Conservation (phyloP, 768 basidiomycete genomes). For the Mycena filopes region DNA sequence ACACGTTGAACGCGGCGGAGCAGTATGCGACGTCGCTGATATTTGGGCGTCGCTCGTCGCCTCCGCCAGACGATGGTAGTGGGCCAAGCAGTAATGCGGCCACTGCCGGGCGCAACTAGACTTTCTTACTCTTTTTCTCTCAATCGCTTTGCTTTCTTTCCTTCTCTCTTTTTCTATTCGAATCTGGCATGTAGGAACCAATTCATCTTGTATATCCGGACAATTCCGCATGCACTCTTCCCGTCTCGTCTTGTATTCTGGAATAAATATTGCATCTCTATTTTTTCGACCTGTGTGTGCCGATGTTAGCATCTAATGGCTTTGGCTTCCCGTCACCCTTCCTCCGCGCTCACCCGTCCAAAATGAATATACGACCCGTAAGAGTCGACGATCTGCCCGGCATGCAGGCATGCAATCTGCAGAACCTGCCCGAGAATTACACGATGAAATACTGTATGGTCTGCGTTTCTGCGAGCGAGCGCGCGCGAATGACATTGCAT, state of each 20-base stretch:
- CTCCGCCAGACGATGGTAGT: slow-evolving; percentile 16
- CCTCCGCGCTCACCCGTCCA: background rate
- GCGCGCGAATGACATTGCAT: no score
- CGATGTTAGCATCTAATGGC: background rate
- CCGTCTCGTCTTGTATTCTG: slow-evolving; percentile 10
- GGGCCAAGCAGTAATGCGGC: background rate
- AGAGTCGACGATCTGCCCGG: slow-evolving; percentile 85
- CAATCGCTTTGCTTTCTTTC: background rate
- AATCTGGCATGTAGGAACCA: slow-evolving; percentile 16
- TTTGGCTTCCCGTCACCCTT: background rate
- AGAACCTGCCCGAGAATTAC: slow-evolving; percentile 96
- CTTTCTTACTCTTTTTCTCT: background rate
- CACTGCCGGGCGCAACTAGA: slow-evolving; percentile 3
- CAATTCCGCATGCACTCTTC: slow-evolving; percentile 1
- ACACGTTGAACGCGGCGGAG: slow-evolving; percentile 76
- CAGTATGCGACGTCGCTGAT: slow-evolving; percentile 73
- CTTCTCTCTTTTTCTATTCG: background rate
- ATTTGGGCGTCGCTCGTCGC: slow-evolving; percentile 62
- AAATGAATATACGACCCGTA: slow-evolving; percentile 59
- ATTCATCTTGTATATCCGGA: slow-evolving; percentile 27
- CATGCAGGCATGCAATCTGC: slow-evolving; percentile 96
- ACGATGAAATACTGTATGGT: slow-evolving; percentile 79
- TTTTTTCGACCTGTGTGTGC: no score
- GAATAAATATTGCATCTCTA: slow-evolving; percentile 3
- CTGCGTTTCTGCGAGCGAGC: no score